Conservation (phyloP, 2,329 filamentous ascomycete genomes). For the Bipolaris victoriae region DNA sequence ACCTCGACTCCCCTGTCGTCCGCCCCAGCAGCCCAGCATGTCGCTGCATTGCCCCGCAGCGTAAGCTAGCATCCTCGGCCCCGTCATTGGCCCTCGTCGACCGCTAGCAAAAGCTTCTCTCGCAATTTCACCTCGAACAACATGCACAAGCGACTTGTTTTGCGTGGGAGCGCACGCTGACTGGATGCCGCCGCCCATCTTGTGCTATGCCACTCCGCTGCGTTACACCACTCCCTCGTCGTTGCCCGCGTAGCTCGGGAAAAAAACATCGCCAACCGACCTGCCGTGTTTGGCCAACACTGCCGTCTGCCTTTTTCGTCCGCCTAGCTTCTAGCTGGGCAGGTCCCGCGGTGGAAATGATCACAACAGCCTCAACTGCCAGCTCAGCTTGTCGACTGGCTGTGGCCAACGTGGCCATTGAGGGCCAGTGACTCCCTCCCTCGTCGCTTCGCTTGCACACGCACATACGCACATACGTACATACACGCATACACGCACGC, state of each 20-base stretch:
- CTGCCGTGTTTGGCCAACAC: constrained; percentile 40
- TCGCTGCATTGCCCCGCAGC: constrained; percentile 26
- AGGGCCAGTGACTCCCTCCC: constrained; percentile 4
- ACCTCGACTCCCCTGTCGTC: too few relatives aligned
- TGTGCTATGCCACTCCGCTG: constrained; percentile 34
- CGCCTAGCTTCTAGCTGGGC: constrained; percentile 30
- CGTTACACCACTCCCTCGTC: constrained; percentile 32
- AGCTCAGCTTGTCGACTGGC: constrained; percentile 6
- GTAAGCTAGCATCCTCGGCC: constrained; percentile 29
- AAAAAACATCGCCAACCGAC: constrained; percentile 35
- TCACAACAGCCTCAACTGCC: constrained; percentile 32
- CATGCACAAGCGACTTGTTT: constrained; percentile 38
- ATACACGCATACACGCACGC: too few relatives aligned
- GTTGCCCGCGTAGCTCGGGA: constrained; percentile 31
- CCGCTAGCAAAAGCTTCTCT: constrained; percentile 46
- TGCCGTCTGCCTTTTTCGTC: constrained; percentile 32
- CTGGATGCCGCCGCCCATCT: constrained; percentile 42
- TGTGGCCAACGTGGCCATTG: constrained; percentile 21
- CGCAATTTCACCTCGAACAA: constrained; percentile 41
- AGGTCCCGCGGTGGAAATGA: constrained; percentile 43
- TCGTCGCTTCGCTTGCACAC: too few relatives aligned
- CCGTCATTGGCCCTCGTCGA: constrained; percentile 34
- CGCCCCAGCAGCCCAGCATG: constrained; percentile 29
- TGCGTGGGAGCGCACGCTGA: constrained; percentile 35
- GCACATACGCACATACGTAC: too few relatives aligned